Evolutionary conservation across 202 grass and related monocot species (phyloP), one percentile per base, ranked within the genome.

Genomic region (Schoenoplectus triqueter): DNA sequence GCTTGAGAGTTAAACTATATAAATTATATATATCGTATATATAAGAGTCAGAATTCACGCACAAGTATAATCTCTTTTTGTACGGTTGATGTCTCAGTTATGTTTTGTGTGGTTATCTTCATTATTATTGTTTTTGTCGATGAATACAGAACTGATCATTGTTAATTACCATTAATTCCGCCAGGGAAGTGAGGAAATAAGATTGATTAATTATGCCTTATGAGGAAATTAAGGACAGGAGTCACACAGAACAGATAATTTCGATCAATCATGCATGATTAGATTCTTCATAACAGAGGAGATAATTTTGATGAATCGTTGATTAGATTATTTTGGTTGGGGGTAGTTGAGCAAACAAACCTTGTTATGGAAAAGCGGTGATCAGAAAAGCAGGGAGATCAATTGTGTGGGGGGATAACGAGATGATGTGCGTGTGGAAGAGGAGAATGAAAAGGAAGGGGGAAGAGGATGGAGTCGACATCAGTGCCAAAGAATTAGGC

Each of bases 331-430:
- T 31, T 83, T 48, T 13, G 60, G 78, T 66, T 82, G 57, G 7
- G 52, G 17, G 64, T 83, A 40, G 81, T 83, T 83, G 81, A 64
- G 51, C 81, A 83, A 83, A 83, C 22, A 6, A 64, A 65, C n/a
- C 6, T 8, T 70, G 61, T 50, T 31, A 10, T 44, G 77, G 10
- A 64, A 64, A 39, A 20, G 31, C 39, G 56, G 64, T 80, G 31
- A 31, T 31, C 13, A 73, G 7, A 51, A 64, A 21, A 68, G 64
- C 40, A 54, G 22, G 17, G 69, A 57, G 40, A 50, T 64, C 0
- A 10, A 77, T 6, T 39, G 15, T 72, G 31, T 31, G 31, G 31
- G 42, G 71, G 59, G 70, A 78, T 73, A 77, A 65, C 10, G 52
- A 10, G 83, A 85, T 72, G 70, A 31, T 21, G 39, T 11, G 66